phyloP scores from a whole-genome alignment of 2,329 filamentous ascomycete genomes.

The Colletotrichum australisinense region DNA sequence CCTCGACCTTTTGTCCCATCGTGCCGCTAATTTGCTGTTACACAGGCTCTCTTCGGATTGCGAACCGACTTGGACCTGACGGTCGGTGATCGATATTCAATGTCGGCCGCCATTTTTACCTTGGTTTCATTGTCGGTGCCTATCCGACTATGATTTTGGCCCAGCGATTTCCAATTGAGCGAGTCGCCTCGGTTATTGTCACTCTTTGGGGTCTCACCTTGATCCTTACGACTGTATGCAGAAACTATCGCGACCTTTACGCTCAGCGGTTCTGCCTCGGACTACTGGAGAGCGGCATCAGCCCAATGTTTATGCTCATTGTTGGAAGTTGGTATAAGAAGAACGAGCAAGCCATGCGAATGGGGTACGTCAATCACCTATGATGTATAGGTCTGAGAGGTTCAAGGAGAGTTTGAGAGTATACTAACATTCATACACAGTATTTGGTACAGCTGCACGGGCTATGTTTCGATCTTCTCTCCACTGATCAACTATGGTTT shows the following conservation, averaged over 20 bases:
- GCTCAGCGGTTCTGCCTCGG: slow-evolving; percentile 51
- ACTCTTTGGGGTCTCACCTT: slow-evolving; percentile 46
- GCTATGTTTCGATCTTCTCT: slow-evolving; percentile 47
- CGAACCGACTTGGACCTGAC: slow-evolving; percentile 41
- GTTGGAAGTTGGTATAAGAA: slow-evolving; percentile 53
- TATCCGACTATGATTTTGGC: slow-evolving; percentile 46
- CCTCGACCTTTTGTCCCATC: slow-evolving; percentile 56
- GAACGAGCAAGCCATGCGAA: slow-evolving; percentile 48
- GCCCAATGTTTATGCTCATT: slow-evolving; percentile 49
- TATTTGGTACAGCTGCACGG: slow-evolving; percentile 52
- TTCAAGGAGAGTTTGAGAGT: background rate
- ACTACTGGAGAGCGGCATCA: slow-evolving; percentile 47
- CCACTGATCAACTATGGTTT: slow-evolving; percentile 49
- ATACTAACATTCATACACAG: slow-evolving; percentile 37
- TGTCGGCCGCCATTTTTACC: slow-evolving; percentile 47
- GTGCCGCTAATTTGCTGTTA: slow-evolving; percentile 49
- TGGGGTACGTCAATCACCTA: background rate
- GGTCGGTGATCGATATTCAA: slow-evolving; percentile 43
- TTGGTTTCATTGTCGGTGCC: slow-evolving; percentile 45
- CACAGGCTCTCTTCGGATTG: slow-evolving; percentile 42
- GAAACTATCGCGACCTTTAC: slow-evolving; percentile 45
- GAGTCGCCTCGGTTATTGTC: slow-evolving; percentile 43
- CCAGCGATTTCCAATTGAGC: slow-evolving; percentile 42
- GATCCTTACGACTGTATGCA: slow-evolving; percentile 45
- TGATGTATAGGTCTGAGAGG: no score